Base-by-base conservation (phyloP, 2,329 filamentous ascomycete genomes). In the Akanthomyces lecanii region DNA sequence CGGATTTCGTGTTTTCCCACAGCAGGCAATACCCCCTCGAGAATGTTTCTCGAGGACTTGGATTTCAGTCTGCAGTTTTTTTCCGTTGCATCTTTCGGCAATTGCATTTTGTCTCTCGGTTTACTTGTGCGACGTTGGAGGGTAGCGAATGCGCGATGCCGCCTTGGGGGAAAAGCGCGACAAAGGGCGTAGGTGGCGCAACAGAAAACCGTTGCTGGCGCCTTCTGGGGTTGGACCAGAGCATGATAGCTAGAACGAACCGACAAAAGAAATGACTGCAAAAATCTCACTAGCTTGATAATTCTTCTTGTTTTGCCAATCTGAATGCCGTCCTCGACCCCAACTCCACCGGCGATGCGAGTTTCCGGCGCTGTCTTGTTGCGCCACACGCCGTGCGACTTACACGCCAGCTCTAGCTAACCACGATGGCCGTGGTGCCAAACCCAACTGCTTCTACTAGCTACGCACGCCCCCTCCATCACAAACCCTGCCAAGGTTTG, bases 21-120 rank as follows among this genome's bases (percentile, higher is more conserved):
- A 0, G 48, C 28, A 40, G 59, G 59, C 59, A 55, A 62, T 54
- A 62, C 58, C 58, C 58, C 58, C 58, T 61, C 36, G 58, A 60
- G 47, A 42, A 33, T 44, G 6, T 44, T 14, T 44, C 48, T 44
- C 48, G 38, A 61, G 58, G 48, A 61, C 28, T 53, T 53, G 58
- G 25, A 45, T 53, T 60, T 61, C 16, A 36, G 18, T 52, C 12
- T 52, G 4, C 25, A 52, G 36, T 36, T 36, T 45, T 36, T 12
- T 52, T 12, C 5, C 30, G 44, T 42, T 21, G 28, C 30, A 47
- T 42, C 5, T 8, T 59, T 21, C 23, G 36, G n/a, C 55, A 48
- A 58, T 47, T 25, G 12, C 23, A 36, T 47, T 12, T 38, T 25
- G 23, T 42, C 42, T 40, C 21, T 25, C 44, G 2, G 23, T 40